Base-by-base conservation (phyloP, 768 basidiomycete species). In the Dacryopinax spathularia region DNA sequence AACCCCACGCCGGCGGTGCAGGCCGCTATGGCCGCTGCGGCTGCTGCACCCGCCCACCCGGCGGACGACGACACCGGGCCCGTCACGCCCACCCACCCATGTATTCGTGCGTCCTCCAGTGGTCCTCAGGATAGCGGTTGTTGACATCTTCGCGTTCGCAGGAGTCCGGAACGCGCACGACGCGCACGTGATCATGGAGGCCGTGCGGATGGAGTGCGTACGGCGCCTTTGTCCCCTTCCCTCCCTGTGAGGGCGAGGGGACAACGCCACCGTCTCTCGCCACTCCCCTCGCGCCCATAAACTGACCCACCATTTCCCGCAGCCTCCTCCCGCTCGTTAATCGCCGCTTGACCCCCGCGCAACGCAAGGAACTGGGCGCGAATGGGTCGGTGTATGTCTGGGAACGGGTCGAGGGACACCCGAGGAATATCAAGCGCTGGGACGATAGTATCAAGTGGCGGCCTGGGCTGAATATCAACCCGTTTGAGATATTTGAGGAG, bases 121-220 rank as follows among this genome's bases (percentile, higher is more conserved):
- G 25, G 25, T 56, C 10, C 48, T 3, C 9, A 29, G 25, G 25
- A 9, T 6, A 27, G 25, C 48, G 15, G 2, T 3, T 5, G 18
- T 29, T 56, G 15, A 56, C 18, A 25, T 5, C 13, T n/a, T 15
- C 7, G 5, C 7, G 18, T 27, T 27, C 15, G 25, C 22, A 56
- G 48, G 48, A 10, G 48, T 56, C 25, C 22, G 48, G 6, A 56
- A 56, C 25, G 25, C 48, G 25, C 48, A 56, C 48, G 48, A 56
- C 48, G 48, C 48, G 48, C 48, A 56, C 48, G 48, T 56, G 48
- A 56, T 56, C 29, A 56, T 56, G 48, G 48, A 56, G 48, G 48
- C 48, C 25, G 48, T 56, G 48, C 22, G 48, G 5, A 56, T 56
- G 48, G 48, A 56, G 48, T 56, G 18, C 22, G 48, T 56, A 10